Base-by-base conservation (phyloP, 1,284 basidiomycete species). In the Boletus semigastroideus region DNA sequence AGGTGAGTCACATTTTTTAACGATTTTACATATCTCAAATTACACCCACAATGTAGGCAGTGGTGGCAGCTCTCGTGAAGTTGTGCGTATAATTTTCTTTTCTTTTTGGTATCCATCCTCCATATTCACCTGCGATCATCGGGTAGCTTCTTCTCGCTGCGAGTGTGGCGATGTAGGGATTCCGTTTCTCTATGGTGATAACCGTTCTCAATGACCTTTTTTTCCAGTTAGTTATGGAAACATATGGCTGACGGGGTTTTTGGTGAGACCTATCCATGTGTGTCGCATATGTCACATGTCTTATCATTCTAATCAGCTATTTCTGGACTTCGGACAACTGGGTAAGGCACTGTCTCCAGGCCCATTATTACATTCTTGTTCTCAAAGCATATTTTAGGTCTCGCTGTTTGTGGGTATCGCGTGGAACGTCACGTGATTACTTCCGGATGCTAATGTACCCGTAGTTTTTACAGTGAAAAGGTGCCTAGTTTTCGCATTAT, bases 91-190 rank as follows among this genome's bases (percentile, higher is more conserved):
- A 51, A 19, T 13, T 11, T 51, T 46, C n/a, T 44, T 38, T 4
- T 6, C 19, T n/a, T n/a, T n/a, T n/a, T n/a, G n/a, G 22, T 25
- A 5, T 27, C n/a, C 36, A 2, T 48, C 16, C 11, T 25, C 8
- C 20, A 16, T 36, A 5, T 36, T 46, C 30, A 39, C 51, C 30
- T 20, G 20, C 30, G 16, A 19, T 36, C 17, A 1, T 17, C 16
- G 20, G 46, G 2, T 42, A 87, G 85, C 25, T 78, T 78, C 53
- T 87, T 86, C 54, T 78, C 74, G 1, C 67, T 85, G 58, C 78
- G 86, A 31, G 84, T 88, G 44, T 87, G 83, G 83, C 71, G 84
- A 69, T 88, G 85, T 88, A 63, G 66, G 83, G 36, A 6, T 31
- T 42, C 5, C 40, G 36, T 44, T 38, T n/a, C 1, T 52, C 12